phyloP scores from a whole-genome alignment of 139 green algal genomes.

The Coccomyxa sp. region DNA sequence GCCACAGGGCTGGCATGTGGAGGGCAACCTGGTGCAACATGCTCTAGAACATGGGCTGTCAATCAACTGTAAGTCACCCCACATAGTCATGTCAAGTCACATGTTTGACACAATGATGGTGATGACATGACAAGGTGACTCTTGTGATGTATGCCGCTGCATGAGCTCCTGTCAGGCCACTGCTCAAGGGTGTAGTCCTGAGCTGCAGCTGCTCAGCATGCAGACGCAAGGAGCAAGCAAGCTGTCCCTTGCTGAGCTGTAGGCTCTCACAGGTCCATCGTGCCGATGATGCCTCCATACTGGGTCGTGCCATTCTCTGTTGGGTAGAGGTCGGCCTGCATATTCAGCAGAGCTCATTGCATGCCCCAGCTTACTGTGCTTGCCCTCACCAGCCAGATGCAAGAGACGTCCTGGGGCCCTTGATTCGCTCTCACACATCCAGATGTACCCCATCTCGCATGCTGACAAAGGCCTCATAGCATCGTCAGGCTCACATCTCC shows the following conservation, averaged over 20 bases:
- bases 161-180: background rate
- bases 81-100: background rate
- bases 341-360: background rate
- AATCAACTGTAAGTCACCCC: no score
- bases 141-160: background rate
- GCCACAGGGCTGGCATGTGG: no score
- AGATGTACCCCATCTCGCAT: background rate
- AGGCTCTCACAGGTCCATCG: background rate
- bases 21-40: no score
- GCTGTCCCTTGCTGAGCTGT: background rate
- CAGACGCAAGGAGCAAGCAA: background rate
- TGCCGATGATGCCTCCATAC: background rate
- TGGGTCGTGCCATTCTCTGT: background rate
- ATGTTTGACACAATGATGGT: background rate
- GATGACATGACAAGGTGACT: background rate
- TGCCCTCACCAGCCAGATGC: background rate
- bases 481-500: constrained; percentile 12
- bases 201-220: background rate
- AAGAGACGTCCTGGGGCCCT: background rate
- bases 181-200: background rate
- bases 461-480: constrained; percentile 15
- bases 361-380: background rate
- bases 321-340: background rate
- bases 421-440: background rate
- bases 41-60: no score